Percentiles rank a stretch among this genome's conserved stretches.
These are phyloP conservation scores for Sarocladium strictum DNA, from an alignment of 2,329 filamentous ascomycete species.

Conservation along the genomic window DNA sequence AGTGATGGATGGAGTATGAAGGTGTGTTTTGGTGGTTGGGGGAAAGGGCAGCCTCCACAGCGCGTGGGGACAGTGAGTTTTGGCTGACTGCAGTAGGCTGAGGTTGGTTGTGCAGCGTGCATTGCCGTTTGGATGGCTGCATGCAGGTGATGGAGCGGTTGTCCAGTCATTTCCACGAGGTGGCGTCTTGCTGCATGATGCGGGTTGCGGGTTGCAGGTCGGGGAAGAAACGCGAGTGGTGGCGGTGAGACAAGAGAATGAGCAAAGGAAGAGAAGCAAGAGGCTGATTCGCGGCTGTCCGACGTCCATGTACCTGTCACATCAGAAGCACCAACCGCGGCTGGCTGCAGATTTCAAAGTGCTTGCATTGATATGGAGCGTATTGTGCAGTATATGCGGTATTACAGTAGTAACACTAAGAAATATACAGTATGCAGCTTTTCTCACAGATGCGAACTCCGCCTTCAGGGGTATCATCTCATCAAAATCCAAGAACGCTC, in stretches of 20 bases:
- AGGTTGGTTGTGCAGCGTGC: background rate
- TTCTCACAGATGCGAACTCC: background rate
- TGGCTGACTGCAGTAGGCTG: background rate
- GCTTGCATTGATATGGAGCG: too few relatives aligned
- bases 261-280: background rate
- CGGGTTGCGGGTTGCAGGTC: background rate
- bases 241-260: background rate
- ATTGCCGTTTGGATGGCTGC: background rate
- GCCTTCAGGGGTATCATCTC: conserved; percentile 1
- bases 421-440: too few relatives aligned
- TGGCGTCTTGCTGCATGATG: background rate
- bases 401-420: too few relatives aligned
- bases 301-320: too few relatives aligned
- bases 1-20: too few relatives aligned
- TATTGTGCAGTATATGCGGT: too few relatives aligned
- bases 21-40: background rate
- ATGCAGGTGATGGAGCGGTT: background rate
- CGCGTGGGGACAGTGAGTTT: background rate
- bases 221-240: background rate
- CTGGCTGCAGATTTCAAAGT: too few relatives aligned
- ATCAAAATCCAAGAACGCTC: background rate
- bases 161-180: background rate
- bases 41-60: conserved; percentile 1
- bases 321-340: background rate
- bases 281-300: too few relatives aligned